Evolutionary conservation across 192 early-diverging fungal genomes (phyloP).

Genomic region (Diversispora epigaea): DNA sequence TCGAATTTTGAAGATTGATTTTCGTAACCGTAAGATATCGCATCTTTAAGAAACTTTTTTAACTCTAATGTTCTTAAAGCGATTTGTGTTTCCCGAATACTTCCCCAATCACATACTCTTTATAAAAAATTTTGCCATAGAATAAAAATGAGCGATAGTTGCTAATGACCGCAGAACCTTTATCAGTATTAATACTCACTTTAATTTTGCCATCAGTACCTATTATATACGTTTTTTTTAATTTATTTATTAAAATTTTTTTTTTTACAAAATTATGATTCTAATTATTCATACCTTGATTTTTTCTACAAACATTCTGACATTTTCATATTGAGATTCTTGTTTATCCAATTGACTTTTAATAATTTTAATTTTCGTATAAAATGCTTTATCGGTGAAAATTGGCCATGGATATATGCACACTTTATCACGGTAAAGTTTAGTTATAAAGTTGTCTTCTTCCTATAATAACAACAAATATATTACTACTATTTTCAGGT

Average conservation of each 20-base stretch:
- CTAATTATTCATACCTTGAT: constrained; percentile 5
- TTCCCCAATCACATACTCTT: constrained; percentile 32
- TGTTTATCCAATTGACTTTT: constrained; percentile 21
- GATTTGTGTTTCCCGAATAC: constrained; percentile 16
- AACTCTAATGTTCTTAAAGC: constrained; percentile 23
- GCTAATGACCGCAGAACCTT: background rate
- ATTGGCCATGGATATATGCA: constrained; percentile 33
- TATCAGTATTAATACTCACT: background rate
- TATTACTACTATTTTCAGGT: background rate
- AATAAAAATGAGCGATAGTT: background rate
- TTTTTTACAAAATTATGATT: background rate
- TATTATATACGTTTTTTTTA: background rate
- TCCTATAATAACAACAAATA: constrained; percentile 5
- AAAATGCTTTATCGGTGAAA: constrained; percentile 30
- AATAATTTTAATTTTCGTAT: constrained; percentile 9
- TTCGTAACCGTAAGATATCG: constrained; percentile 24
- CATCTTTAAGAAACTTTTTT: constrained; percentile 13
- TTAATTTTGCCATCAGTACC: constrained; percentile 20
- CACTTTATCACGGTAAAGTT: constrained; percentile 30
- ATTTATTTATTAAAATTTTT: too few relatives aligned
- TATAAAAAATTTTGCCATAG: background rate
- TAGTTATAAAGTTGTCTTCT: constrained; percentile 33
- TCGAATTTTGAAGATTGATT: background rate
- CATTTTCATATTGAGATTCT: constrained; percentile 26
- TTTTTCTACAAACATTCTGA: constrained; percentile 18